phyloP scores from a whole-genome alignment of 2,329 filamentous ascomycete genomes.

The Xylariaceae sp. region DNA sequence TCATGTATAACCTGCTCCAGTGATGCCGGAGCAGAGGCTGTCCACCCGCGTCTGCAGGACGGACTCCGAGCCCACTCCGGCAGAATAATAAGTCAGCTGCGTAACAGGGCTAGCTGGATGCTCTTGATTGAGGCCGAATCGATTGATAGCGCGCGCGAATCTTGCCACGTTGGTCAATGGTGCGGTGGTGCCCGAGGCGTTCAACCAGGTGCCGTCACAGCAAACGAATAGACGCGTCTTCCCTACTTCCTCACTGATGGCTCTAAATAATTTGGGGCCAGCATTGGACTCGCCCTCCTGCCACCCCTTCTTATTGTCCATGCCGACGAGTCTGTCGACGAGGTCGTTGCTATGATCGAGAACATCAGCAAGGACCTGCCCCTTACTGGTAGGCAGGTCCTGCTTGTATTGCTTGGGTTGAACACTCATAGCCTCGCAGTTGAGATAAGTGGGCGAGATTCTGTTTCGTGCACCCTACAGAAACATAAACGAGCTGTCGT shows the following conservation, averaged over 20 bases:
- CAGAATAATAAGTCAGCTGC: slow-evolving; percentile 17
- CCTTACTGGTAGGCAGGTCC: not conserved
- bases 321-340: no score
- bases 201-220: slow-evolving; percentile 21
- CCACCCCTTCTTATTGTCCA: no score
- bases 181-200: slow-evolving; percentile 10
- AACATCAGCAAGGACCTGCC: not conserved
- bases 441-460: not conserved
- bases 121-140: slow-evolving; percentile 5
- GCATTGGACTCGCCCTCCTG: not conserved
- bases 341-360: slow-evolving; percentile 4
- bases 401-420: not conserved
- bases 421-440: not conserved
- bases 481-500: no score
- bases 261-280: slow-evolving; percentile 2
- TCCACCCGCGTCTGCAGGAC: slow-evolving; percentile 4
- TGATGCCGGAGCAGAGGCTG: slow-evolving; percentile 10
- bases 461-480: not conserved
- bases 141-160: slow-evolving; percentile 16
- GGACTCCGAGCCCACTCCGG: slow-evolving; percentile 14
- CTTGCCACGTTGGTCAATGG: slow-evolving; percentile 21
- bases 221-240: slow-evolving; percentile 19
- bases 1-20: slow-evolving; percentile 6
- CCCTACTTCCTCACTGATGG: slow-evolving; percentile 2
- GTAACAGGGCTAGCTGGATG: not conserved